A percentile compares a stretch with the other conserved stretches of the same genome.
Conservation (phyloP, 371 early-diverging fungal species). For the Mucor indicus region DNA sequence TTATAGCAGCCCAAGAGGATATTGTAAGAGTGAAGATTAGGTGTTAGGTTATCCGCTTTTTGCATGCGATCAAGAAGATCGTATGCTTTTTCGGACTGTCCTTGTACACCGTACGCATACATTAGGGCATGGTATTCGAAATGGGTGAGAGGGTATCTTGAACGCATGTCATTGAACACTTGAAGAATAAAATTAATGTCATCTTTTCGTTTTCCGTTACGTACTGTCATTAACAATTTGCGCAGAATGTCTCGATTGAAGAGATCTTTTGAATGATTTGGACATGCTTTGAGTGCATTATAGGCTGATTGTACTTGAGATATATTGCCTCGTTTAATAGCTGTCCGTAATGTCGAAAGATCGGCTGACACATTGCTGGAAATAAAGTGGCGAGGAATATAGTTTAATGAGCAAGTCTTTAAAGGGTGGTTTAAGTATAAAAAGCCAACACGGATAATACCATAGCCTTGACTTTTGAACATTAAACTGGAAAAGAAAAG, state of each 20-base stretch:
- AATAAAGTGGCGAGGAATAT: too few species aligned
- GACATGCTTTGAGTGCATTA: too few species aligned
- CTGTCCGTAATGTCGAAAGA: background rate
- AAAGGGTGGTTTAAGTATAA: too few species aligned
- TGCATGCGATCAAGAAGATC: conserved; percentile 31
- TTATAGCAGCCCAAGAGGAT: conserved; percentile 52
- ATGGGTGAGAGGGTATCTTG: conserved; percentile 5
- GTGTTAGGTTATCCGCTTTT: conserved; percentile 8
- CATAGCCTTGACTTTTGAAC: too few species aligned
- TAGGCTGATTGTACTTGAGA: background rate
- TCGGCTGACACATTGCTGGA: too few species aligned
- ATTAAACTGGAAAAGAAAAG: too few species aligned
- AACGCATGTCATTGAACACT: conserved; percentile 23
- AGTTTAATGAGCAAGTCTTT: too few species aligned
- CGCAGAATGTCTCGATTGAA: conserved; percentile 21
- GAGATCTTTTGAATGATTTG: too few species aligned
- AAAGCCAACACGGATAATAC: too few species aligned
- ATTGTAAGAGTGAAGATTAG: conserved; percentile 44
- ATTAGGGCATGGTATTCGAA: conserved; percentile 44
- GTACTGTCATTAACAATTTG: conserved; percentile 17
- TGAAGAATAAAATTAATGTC: conserved; percentile 26
- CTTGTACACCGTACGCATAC: conserved; percentile 34
- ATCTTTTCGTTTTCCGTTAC: conserved; percentile 12
- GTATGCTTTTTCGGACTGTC: conserved; percentile 19
- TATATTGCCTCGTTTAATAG: background rate